Evolutionary conservation across 2,329 filamentous ascomycete genomes (phyloP), one percentile per base, ranked within the genome.

Genomic region (Claviceps sp.): DNA sequence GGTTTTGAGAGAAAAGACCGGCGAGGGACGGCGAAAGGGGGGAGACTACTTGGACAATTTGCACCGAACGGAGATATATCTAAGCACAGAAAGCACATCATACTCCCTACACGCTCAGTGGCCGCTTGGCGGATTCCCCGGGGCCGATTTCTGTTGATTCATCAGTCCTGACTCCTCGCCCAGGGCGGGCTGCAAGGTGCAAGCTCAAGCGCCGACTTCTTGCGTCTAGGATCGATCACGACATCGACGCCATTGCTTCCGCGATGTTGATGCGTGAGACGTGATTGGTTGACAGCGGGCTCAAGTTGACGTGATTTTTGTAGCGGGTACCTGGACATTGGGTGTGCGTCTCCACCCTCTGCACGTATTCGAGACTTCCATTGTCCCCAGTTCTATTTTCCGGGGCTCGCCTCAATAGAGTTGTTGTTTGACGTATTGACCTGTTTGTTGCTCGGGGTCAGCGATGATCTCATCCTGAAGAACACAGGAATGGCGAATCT

Each of bases 201-300:
- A 50, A 50, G 30, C 34, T 7, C 53, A 11, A 55, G 58, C 52
- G 61, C 60, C 56, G 56, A 56, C 60, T 64, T 59, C 39, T 16
- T 61, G 59, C 55, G 61, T 64, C 61, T 63, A 62, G 62, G 63
- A 67, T 60, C 64, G 68, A 74, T 73, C 72, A 74, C 72, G 72
- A 73, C 72, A 74, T 74, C 71, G 66, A 68, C 71, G 71, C 72
- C 73, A 74, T 68, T 56, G 65, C 71, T 70, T 70, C 73, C 70
- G 70, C 69, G 69, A 72, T 68, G 64, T 59, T 61, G 56, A 37
- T 46, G 5, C 24, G 38, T 53, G 49, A 54, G 54, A 57, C 55
- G 53, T 69, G 64, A 71, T 70, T 73, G 69, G 68, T 48, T 54
- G 51, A 49, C 39, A 51, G 50, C 53, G 55, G 55, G 55, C 57